Percentiles rank a stretch among this genome's conserved stretches.
These are phyloP conservation scores for Circinella minor DNA, from an alignment of 371 early-diverging fungal genomes.

Conservation along the genomic window DNA sequence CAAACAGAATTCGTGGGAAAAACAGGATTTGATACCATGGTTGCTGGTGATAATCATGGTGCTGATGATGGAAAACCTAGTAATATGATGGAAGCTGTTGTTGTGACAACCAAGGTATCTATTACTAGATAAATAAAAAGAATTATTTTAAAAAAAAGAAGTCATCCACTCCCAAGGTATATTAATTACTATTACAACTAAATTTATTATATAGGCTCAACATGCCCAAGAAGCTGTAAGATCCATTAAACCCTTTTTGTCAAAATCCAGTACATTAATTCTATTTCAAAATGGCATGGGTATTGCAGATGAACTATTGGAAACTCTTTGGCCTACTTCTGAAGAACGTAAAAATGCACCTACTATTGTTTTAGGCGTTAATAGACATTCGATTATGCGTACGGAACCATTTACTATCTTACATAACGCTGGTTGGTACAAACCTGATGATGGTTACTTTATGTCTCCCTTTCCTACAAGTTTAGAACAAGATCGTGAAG, in stretches of 20 bases:
- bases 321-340: constrained; percentile 30
- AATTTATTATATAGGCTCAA: constrained; percentile 29
- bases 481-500: neutral
- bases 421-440: constrained; percentile 54
- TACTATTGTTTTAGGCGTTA: constrained; percentile 54
- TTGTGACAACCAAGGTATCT: constrained; percentile 40
- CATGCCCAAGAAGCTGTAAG: constrained; percentile 49
- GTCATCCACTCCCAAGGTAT: no score
- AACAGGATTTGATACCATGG: constrained; percentile 25
- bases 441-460: constrained; percentile 40
- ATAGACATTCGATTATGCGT: constrained; percentile 56
- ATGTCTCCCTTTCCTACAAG: constrained; percentile 13
- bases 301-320: constrained; percentile 48
- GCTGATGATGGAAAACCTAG: neutral
- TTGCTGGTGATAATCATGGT: neutral
- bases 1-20: constrained; percentile 12
- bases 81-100: constrained; percentile 23
- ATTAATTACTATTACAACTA: no score
- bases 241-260: constrained; percentile 39
- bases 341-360: constrained; percentile 27
- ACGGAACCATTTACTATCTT: constrained; percentile 44
- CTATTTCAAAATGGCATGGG: constrained; percentile 74
- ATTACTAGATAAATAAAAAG: no score
- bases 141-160: no score
- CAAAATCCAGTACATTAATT: constrained; percentile 42